Evolutionary conservation across 495 filamentous ascomycete genomes (phyloP).

Genomic region (Xylaria nigripes): DNA sequence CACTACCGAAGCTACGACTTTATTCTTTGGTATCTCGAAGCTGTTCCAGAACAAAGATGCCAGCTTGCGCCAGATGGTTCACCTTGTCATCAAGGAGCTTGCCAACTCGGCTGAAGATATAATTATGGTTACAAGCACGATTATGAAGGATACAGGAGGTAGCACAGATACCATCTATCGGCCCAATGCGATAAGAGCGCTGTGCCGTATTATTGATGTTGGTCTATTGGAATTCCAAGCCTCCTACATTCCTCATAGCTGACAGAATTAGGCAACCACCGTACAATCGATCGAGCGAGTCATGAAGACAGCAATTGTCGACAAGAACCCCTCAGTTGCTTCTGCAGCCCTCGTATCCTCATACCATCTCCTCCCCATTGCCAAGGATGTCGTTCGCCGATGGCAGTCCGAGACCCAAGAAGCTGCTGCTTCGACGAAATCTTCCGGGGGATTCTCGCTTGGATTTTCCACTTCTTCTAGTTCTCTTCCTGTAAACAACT

Average conservation of each 20-base stretch:
- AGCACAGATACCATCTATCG: conserved; percentile 92
- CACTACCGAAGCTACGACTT: conserved; percentile 90
- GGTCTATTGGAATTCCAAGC: conserved; percentile 19
- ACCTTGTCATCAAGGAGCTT: conserved; percentile 94
- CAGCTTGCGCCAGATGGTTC: conserved; percentile 96
- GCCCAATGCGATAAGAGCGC: conserved; percentile 91
- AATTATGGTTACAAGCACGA: conserved; percentile 98
- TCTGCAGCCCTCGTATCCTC: conserved; percentile 95
- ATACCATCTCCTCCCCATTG: conserved; percentile 95
- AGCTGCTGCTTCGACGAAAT: conserved; percentile 82
- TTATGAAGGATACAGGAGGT: conserved; percentile 98
- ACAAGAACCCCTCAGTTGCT: conserved; percentile 96
- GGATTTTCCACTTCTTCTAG: conserved; percentile 73
- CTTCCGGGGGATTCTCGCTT: conserved; percentile 77
- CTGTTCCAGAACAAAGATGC: conserved; percentile 99
- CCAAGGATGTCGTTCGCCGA: conserved; percentile 87
- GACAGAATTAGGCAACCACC: conserved; percentile 65
- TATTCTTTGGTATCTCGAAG: conserved; percentile 99
- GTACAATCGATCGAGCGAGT: conserved; percentile 97
- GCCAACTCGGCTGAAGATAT: conserved; percentile 95
- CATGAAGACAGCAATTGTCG: conserved; percentile 98
- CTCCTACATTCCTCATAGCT: conserved; percentile 2
- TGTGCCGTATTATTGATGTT: conserved; percentile 97
- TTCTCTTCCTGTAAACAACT: conserved; percentile 65
- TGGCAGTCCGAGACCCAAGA: conserved; percentile 99